These are phyloP conservation scores for Herpotrichia juniperi DNA, from an alignment of 2,329 filamentous ascomycete genomes.

Conservation along the genomic window DNA sequence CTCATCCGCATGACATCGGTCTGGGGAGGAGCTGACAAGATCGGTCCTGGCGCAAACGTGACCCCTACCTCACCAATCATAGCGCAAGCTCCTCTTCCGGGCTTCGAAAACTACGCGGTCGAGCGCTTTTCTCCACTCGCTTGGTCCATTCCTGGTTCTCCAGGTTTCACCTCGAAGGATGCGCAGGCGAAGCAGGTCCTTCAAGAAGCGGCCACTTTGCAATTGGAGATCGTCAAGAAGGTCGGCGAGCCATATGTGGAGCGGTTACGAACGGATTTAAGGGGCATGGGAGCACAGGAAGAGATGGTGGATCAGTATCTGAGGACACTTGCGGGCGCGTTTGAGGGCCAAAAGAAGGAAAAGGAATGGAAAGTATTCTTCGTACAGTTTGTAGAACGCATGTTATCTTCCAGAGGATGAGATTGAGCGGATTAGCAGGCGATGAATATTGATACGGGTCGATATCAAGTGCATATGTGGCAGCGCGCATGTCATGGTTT, in stretches of 20 bases:
- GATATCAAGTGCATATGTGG: neutral
- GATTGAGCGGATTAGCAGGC: neutral
- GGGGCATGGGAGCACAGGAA: constrained; percentile 68
- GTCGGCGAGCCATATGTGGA: constrained; percentile 81
- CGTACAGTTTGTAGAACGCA: constrained; percentile 47
- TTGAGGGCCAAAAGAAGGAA: constrained; percentile 45
- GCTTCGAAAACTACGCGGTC: constrained; percentile 91
- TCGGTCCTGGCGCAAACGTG: constrained; percentile 35
- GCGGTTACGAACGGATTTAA: constrained; percentile 70
- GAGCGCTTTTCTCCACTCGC: constrained; percentile 85
- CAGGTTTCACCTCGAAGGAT: constrained; percentile 82
- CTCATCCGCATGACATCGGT: constrained; percentile 81
- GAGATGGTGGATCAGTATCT: constrained; percentile 71
- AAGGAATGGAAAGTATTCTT: constrained; percentile 55
- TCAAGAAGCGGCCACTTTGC: constrained; percentile 82
- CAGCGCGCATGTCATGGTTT: neutral
- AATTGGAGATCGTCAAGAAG: constrained; percentile 90
- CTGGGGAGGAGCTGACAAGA: constrained; percentile 85
- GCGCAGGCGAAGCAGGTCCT: constrained; percentile 89
- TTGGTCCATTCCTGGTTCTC: constrained; percentile 84
- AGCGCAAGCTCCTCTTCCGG: constrained; percentile 68
- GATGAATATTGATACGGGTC: neutral
- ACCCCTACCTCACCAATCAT: constrained; percentile 54
- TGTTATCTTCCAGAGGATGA: constrained; percentile 4
- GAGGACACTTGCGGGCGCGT: constrained; percentile 46